Percentiles rank a stretch among this genome's conserved stretches.
These are phyloP conservation scores for Saccharomyces hybrid DNA, from an alignment of 1,139 yeast genomes.

Conservation along the genomic window DNA sequence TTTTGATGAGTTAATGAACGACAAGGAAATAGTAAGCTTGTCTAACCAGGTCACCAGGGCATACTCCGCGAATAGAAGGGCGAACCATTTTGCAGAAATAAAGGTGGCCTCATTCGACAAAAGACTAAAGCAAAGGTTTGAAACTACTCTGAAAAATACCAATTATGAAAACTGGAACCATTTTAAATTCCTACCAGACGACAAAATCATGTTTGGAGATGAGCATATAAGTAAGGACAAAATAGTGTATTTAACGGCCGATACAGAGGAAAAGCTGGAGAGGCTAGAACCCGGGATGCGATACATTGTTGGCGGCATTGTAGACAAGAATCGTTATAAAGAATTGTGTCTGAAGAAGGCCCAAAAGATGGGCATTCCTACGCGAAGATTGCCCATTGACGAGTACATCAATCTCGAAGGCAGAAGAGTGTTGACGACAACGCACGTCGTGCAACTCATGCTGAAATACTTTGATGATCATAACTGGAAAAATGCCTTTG, in stretches of 20 bases:
- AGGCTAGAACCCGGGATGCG: constrained; percentile 59
- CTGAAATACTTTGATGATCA: constrained; percentile 69
- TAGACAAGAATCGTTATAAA: constrained; percentile 89
- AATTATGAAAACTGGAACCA: constrained; percentile 60
- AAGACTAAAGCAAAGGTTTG: constrained; percentile 59
- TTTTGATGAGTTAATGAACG: constrained; percentile 83
- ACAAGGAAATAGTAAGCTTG: constrained; percentile 67
- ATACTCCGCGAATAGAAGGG: constrained; percentile 67
- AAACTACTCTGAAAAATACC: constrained; percentile 46
- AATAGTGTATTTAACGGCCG: constrained; percentile 74
- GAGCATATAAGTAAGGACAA: constrained; percentile 27
- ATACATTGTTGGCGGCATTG: constrained; percentile 90
- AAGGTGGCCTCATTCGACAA: constrained; percentile 60
- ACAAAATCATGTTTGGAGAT: constrained; percentile 17
- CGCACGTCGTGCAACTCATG: constrained; percentile 84
- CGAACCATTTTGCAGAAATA: constrained; percentile 52
- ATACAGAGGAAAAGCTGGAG: constrained; percentile 61
- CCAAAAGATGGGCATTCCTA: constrained; percentile 54
- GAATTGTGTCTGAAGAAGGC: constrained; percentile 78
- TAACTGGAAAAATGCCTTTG: constrained; percentile 85
- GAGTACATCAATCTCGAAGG: constrained; percentile 78
- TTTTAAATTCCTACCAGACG: constrained; percentile 39
- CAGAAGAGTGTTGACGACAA: constrained; percentile 82
- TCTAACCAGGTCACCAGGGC: constrained; percentile 75
- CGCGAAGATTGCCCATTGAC: constrained; percentile 81